Evolutionary conservation across 129 eudicot species (phyloP), one percentile per base, ranked within the genome.

Genomic region (Pseudognaphalium luteoalbum): DNA sequence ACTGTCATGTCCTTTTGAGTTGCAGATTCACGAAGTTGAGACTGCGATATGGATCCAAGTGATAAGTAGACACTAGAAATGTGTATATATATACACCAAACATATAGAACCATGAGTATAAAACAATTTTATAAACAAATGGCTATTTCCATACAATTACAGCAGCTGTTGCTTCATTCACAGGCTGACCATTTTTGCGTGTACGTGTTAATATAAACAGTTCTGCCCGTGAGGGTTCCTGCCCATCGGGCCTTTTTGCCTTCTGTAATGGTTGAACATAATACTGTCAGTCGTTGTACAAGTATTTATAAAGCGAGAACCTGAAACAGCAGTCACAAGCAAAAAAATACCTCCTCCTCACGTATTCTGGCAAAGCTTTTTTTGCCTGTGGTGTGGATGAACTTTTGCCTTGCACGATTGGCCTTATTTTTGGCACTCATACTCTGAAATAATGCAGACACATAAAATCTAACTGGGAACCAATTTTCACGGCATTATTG

Each of bases 201-300:
- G 92, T 82, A 16, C 89, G 87, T 57, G 89, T 87, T 83, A 82
- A 64, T 65, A 85, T 85, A 76, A 82, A 84, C 21, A 85, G 85
- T 78, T 85, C 88, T 11, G 92, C 85, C 15, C 71, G 76, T 2
- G 92, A 82, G 44, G 79, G 89, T 50, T 85, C 88, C 80, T 82
- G 81, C 71, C 88, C 88, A 74, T 87, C 88, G 66, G 87, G 80
- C 79, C 83, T 76, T 75, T 80, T 85, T 58, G 80, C 88, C 60
- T 66, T 80, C 88, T 85, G 74, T 28, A 17, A 41, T 41, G 56
- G 76, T 70, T 71, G 17, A 71, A 58, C 52, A 71, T 28, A 66
- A 70, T 11, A 19, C 9, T 10, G 35, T 72, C 42, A 22, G 66
- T 54, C 42, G 51, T 61, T 16, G 33, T 52, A 67, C 10, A 58